phyloP scores from a whole-genome alignment of 768 basidiomycete species.

The Suillus subalutaceus region DNA sequence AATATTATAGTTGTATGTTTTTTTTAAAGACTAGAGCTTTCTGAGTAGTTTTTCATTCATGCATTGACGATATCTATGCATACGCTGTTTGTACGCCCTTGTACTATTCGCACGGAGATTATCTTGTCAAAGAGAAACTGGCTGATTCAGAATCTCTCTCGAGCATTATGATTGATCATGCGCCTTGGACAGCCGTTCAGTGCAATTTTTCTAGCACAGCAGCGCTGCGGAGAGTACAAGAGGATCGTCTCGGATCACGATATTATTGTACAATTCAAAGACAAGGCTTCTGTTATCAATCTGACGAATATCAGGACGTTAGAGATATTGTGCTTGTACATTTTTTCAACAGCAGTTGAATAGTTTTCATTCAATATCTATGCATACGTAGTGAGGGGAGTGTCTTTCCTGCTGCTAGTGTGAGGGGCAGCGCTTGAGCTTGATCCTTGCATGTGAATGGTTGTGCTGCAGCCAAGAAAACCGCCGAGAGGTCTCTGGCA shows the following conservation, averaged over 20 bases:
- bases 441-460: neutral
- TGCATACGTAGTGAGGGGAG: conserved; percentile 17
- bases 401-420: conserved; percentile 28
- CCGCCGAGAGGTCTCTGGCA: too few species aligned
- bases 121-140: neutral
- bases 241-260: neutral
- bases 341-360: neutral
- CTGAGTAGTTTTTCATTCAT: too few species aligned
- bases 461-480: too few species aligned
- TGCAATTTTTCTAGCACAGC: neutral
- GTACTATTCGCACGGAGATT: neutral
- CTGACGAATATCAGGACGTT: neutral
- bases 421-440: neutral
- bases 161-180: neutral
- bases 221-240: neutral
- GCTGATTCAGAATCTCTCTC: neutral
- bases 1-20: too few species aligned
- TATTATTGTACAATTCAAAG: neutral
- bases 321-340: neutral
- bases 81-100: too few species aligned
- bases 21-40: too few species aligned
- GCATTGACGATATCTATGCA: too few species aligned
- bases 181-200: neutral
- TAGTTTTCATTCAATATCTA: neutral
- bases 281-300: neutral